phyloP scores from a whole-genome alignment of 1,284 basidiomycete species.

The Butyriboletus appendiculatus region DNA sequence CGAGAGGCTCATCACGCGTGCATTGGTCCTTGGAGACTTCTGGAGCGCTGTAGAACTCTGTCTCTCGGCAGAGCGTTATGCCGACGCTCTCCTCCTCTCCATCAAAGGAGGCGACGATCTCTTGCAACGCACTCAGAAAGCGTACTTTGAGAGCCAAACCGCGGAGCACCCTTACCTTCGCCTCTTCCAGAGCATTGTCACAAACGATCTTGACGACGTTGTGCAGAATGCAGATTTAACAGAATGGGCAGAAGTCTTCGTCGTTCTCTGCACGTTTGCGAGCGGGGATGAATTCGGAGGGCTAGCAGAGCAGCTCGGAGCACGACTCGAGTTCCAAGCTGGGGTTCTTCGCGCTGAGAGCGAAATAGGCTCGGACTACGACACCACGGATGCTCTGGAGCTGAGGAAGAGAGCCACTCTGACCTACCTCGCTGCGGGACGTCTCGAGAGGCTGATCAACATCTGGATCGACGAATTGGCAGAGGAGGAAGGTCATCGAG shows the following conservation, averaged over 20 bases:
- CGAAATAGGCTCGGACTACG: slow-evolving; percentile 42
- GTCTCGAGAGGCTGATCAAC: slow-evolving; percentile 85
- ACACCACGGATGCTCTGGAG: slow-evolving; percentile 48
- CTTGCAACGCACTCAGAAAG: slow-evolving; percentile 88
- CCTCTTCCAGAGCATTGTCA: slow-evolving; percentile 94
- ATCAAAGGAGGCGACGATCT: slow-evolving; percentile 90
- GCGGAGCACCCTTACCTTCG: slow-evolving; percentile 85
- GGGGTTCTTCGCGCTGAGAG: slow-evolving; percentile 21
- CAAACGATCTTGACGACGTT: slow-evolving; percentile 74
- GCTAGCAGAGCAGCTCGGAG: slow-evolving; percentile 90
- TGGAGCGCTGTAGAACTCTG: slow-evolving; percentile 91
- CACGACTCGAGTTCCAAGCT: slow-evolving; percentile 69
- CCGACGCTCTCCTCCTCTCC: slow-evolving; percentile 93
- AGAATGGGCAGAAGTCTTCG: slow-evolving; percentile 98
- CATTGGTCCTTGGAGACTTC: slow-evolving; percentile 94
- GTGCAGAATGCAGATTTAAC: slow-evolving; percentile 89
- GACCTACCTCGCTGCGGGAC: slow-evolving; percentile 89
- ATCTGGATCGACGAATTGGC: slow-evolving; percentile 94
- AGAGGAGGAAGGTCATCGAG: slow-evolving; percentile 71
- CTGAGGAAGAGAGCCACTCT: slow-evolving; percentile 90
- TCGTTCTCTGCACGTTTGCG: slow-evolving; percentile 96
- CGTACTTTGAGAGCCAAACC: slow-evolving; percentile 88
- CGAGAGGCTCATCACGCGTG: slow-evolving; percentile 89
- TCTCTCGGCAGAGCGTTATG: slow-evolving; percentile 87
- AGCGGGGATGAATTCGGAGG: slow-evolving; percentile 81